These are phyloP conservation scores for Nadsonia starkeyi-henricii DNA, from an alignment of 1,139 yeast species.

Conservation along the genomic window DNA sequence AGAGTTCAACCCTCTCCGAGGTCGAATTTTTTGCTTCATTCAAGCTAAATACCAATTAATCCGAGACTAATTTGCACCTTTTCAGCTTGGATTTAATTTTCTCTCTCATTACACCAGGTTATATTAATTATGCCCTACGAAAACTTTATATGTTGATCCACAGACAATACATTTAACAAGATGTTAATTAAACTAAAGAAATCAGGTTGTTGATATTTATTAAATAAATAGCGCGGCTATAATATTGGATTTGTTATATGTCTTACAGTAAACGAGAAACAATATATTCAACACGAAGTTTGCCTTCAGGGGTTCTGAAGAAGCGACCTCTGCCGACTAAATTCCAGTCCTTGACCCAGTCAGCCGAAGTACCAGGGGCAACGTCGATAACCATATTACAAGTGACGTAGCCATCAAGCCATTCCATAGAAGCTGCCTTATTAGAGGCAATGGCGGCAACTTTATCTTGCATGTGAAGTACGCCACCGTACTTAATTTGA, in stretches of 20 bases:
- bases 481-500: slow-evolving; percentile 29
- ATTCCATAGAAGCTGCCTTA: slow-evolving; percentile 21
- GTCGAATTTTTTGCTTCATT: not conserved
- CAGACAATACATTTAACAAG: not conserved
- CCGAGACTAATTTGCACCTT: not conserved
- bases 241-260: not conserved
- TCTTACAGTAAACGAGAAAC: slow-evolving; percentile 16
- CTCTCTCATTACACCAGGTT: too few relatives aligned
- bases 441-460: slow-evolving; percentile 26
- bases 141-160: too few relatives aligned
- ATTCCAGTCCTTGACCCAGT: slow-evolving; percentile 34
- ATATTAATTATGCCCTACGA: too few relatives aligned
- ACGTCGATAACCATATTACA: slow-evolving; percentile 32
- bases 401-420: slow-evolving; percentile 35
- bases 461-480: slow-evolving; percentile 26
- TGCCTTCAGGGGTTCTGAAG: slow-evolving; percentile 31
- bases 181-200: not conserved
- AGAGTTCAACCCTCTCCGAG: not conserved
- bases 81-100: too few relatives aligned
- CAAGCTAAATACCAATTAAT: not conserved
- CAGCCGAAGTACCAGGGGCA: slow-evolving; percentile 31
- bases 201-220: not conserved
- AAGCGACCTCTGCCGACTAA: slow-evolving; percentile 43
- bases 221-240: not conserved
- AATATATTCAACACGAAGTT: slow-evolving; percentile 37